Base-by-base conservation (phyloP, 257 asterid species). In the Osmanthus fragrans region DNA sequence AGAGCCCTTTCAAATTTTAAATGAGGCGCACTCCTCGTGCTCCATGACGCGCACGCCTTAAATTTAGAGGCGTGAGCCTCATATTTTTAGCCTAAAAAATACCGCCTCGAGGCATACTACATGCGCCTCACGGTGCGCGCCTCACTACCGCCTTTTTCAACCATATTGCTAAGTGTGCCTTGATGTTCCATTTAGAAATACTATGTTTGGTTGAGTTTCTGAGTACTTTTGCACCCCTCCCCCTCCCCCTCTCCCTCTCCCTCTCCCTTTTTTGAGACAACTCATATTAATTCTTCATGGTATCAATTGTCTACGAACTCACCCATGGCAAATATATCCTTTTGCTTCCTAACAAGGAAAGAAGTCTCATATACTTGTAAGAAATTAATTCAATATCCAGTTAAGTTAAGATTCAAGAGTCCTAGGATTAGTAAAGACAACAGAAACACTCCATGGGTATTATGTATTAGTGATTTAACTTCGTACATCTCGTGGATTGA, bases 291-390 rank as follows among this genome's bases (percentile, higher is more conserved):
- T 67, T 68, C 73, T 72, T 23, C 76, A 65, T 13, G 34, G 73
- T 37, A 36, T 71, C 68, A 77, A 79, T 42, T 42, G 72, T 36
- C 75, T 29, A 30, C 72, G 63, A 33, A 77, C 40, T 71, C 73
- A n/a, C 68, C 68, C 74, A n/a, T 56, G 70, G 27, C 63, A 72
- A 33, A 77, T 19, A 77, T 47, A 65, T 21, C 32, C 6, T 58
- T 69, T 64, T 58, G 76, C 54, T 54, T 78, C 81, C 75, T 42
- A 36, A 56, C 74, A 72, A 56, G 47, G 82, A 80, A 45, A 80
- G 51, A 39, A 15, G 67, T 32, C 64, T 29, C 30, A 5, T 7
- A 25, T 0, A 63, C 36, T 63, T 25, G 18, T 63, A 63, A 63
- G 9, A 63, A 23, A 12, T 63, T 23, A 23, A 23, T 11, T 5